These are phyloP conservation scores for Gigaspora rosea DNA, from an alignment of 192 early-diverging fungal genomes.

Conservation along the genomic window DNA sequence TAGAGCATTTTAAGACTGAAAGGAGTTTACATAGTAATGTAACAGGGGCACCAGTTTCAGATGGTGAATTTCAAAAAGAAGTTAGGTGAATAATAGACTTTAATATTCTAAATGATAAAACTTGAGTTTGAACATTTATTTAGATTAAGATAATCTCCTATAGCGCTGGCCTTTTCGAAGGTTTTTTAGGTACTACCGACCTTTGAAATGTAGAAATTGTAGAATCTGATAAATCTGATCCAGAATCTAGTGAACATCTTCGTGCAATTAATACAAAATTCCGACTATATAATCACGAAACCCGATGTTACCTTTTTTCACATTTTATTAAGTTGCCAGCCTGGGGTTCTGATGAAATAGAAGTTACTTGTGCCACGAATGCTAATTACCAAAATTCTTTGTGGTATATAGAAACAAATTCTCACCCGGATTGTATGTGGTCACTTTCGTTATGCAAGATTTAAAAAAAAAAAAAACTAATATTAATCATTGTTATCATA, in stretches of 20 bases:
- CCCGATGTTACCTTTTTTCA: conserved; percentile 82
- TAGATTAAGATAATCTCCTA: background rate
- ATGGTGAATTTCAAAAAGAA: conserved; percentile 74
- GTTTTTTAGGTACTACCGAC: conserved; percentile 85
- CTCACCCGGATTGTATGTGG: conserved; percentile 46
- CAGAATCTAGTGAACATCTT: conserved; percentile 53
- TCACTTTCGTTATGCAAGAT: too few relatives aligned
- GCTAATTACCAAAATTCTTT: conserved; percentile 64
- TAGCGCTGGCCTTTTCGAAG: conserved; percentile 67
- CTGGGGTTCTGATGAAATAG: conserved; percentile 91
- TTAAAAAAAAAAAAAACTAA: too few relatives aligned
- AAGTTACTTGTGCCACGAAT: conserved; percentile 92
- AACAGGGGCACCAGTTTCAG: conserved; percentile 63
- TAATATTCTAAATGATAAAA: too few relatives aligned
- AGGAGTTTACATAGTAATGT: conserved; percentile 75
- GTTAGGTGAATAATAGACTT: conserved; percentile 50
- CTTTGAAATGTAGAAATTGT: conserved; percentile 84
- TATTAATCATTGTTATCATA: too few relatives aligned
- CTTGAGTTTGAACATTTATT: too few relatives aligned
- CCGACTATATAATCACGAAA: conserved; percentile 69
- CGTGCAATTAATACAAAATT: conserved; percentile 69
- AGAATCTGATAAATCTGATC: conserved; percentile 52
- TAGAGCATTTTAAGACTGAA: conserved; percentile 64
- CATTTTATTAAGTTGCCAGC: conserved; percentile 80
- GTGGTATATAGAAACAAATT: conserved; percentile 80